Evolutionary conservation across 148 eudicot genomes (phyloP).

Genomic region (Amaranthus cruentus): DNA sequence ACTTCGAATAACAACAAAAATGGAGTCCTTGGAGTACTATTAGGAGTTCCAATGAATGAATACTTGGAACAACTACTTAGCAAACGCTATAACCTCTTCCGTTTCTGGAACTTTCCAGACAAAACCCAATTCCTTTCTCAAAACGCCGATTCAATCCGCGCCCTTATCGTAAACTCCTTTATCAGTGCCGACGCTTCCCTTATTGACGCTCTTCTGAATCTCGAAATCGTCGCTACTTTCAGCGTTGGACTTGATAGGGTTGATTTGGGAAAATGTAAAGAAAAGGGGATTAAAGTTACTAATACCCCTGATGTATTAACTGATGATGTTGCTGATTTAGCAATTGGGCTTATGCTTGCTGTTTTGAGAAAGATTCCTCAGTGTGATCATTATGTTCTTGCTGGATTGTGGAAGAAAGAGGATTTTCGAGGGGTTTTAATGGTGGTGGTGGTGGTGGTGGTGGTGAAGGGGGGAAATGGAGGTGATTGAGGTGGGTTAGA

Average conservation of each 20-base stretch:
- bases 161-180: constrained; percentile 55
- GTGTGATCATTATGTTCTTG: constrained; percentile 68
- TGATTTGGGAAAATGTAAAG: constrained; percentile 64
- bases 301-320: constrained; percentile 89
- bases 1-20: constrained; percentile 19
- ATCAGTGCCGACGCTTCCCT: constrained; percentile 55
- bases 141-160: constrained; percentile 48
- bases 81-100: constrained; percentile 34
- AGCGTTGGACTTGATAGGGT: constrained; percentile 84
- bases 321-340: constrained; percentile 86
- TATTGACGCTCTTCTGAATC: constrained; percentile 58
- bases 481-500: too few species aligned
- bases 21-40: constrained; percentile 42
- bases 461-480: too few species aligned
- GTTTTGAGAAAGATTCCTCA: constrained; percentile 54
- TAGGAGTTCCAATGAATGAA: constrained; percentile 34
- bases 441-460: too few species aligned
- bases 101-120: constrained; percentile 24
- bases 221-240: constrained; percentile 71
- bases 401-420: constrained; percentile 76
- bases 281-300: constrained; percentile 66
- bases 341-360: constrained; percentile 64
- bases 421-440: too few species aligned
- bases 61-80: constrained; percentile 40
- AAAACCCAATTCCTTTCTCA: constrained; percentile 35